Evolutionary conservation across 805 yeast species (phyloP).

Genomic region (Kazachstania viticola): DNA sequence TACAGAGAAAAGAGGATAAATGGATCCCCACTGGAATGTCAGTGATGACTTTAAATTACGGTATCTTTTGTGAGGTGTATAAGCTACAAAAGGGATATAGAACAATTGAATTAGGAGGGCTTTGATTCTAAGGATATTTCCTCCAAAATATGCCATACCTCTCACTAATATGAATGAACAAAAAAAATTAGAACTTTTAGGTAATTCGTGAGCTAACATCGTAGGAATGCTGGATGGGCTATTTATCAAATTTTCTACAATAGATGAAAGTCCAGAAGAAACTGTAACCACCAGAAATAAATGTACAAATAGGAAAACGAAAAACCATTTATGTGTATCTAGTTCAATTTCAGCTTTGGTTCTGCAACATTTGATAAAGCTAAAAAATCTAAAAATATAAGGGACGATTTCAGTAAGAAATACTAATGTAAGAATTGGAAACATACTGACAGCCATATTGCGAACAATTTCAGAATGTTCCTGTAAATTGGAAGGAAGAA

Average conservation of each 20-base stretch:
- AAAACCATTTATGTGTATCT: constrained; percentile 71
- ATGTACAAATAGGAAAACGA: constrained; percentile 68
- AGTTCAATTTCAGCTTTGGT: constrained; percentile 54
- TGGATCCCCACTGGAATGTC: constrained; percentile 61
- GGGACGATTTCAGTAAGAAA: constrained; percentile 55
- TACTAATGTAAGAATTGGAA: constrained; percentile 59
- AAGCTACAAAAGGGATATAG: constrained; percentile 29
- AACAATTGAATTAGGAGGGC: constrained; percentile 34
- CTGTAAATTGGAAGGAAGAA: constrained; percentile 35
- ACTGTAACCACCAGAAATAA: constrained; percentile 75
- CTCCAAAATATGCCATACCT: constrained; percentile 68
- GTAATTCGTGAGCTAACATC: constrained; percentile 64
- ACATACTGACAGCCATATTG: constrained; percentile 44
- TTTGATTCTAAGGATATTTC: constrained; percentile 49
- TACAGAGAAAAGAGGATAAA: constrained; percentile 67
- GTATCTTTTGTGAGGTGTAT: constrained; percentile 52
- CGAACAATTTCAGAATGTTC: constrained; percentile 41
- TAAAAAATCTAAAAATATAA: constrained; percentile 40
- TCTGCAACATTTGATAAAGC: constrained; percentile 43
- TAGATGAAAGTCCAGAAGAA: constrained; percentile 62
- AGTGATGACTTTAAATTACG: constrained; percentile 34
- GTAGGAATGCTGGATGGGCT: constrained; percentile 66
- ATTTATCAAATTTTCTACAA: constrained; percentile 48
- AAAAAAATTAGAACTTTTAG: constrained; percentile 79
- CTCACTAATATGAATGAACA: constrained; percentile 64